Conservation (phyloP, 495 filamentous ascomycete species). For the Penicillium lividum region DNA sequence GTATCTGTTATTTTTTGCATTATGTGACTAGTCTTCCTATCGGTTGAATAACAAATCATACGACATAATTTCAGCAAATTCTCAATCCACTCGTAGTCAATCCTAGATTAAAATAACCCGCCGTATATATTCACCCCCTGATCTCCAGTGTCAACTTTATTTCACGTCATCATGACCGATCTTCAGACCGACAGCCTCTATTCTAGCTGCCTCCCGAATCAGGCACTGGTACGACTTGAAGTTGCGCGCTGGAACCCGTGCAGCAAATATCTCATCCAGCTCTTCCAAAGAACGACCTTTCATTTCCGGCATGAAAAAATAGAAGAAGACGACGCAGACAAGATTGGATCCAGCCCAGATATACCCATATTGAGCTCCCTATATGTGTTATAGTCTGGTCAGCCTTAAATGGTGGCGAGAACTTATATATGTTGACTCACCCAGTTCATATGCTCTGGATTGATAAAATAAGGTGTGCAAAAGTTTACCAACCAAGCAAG, state of each 20-base stretch:
- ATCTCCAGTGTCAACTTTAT: too few species aligned
- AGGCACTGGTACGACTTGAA: constrained; percentile 32
- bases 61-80: too few species aligned
- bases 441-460: constrained; percentile 56
- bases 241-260: constrained; percentile 30
- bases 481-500: constrained; percentile 57
- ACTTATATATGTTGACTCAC: constrained; percentile 23
- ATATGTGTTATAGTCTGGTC: constrained; percentile 23
- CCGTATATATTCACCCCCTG: too few species aligned
- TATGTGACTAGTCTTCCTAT: too few species aligned
- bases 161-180: not conserved
- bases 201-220: constrained; percentile 16
- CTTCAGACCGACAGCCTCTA: constrained; percentile 18
- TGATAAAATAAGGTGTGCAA: constrained; percentile 58
- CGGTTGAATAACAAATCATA: too few species aligned
- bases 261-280: constrained; percentile 52
- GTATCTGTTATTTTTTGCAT: too few species aligned
- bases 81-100: too few species aligned
- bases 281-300: constrained; percentile 53
- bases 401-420: not conserved
- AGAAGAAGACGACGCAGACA: constrained; percentile 46
- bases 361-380: constrained; percentile 50
- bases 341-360: constrained; percentile 46
- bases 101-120: too few species aligned
- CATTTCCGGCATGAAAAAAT: constrained; percentile 55